Percentiles rank a stretch among this genome's conserved stretches.
Conservation (phyloP, 2,329 filamentous ascomycete species). For the Botrytis aclada region DNA sequence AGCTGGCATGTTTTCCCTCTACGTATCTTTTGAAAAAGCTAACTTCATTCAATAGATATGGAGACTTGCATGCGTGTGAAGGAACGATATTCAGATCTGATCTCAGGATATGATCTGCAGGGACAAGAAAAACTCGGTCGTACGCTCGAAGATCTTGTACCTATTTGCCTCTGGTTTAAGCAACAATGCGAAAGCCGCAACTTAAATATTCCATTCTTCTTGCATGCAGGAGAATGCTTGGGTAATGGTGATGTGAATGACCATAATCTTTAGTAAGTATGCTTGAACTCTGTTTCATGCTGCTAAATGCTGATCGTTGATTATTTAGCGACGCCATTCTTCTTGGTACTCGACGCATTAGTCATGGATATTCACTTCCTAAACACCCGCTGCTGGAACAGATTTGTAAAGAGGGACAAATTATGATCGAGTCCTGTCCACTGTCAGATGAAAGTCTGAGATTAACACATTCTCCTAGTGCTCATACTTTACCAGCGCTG, state of each 20-base stretch:
- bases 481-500: conserved; percentile 76
- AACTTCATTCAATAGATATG: conserved; percentile 54
- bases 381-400: conserved; percentile 85
- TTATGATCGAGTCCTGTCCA: conserved; percentile 83
- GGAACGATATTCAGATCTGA: conserved; percentile 68
- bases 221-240: conserved; percentile 85
- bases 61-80: conserved; percentile 79
- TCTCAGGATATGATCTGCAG: conserved; percentile 84
- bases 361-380: conserved; percentile 80
- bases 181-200: conserved; percentile 71
- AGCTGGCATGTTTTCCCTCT: conserved; percentile 45
- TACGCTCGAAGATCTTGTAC: conserved; percentile 69
- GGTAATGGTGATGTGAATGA: conserved; percentile 73
- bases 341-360: conserved; percentile 78
- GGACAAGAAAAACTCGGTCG: conserved; percentile 79
- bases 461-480: conserved; percentile 68
- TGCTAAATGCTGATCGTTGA: neutral
- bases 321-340: conserved; percentile 77
- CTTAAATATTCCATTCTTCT: conserved; percentile 85
- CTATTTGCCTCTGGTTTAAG: conserved; percentile 85
- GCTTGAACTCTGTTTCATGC: neutral
- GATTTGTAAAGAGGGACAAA: conserved; percentile 78
- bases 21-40: neutral
- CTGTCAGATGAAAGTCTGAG: conserved; percentile 86
- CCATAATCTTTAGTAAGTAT: conserved; percentile 48